Evolutionary conservation across 495 filamentous ascomycete genomes (phyloP), one percentile per base, ranked within the genome.

Genomic region (Penicillium flavigenum): DNA sequence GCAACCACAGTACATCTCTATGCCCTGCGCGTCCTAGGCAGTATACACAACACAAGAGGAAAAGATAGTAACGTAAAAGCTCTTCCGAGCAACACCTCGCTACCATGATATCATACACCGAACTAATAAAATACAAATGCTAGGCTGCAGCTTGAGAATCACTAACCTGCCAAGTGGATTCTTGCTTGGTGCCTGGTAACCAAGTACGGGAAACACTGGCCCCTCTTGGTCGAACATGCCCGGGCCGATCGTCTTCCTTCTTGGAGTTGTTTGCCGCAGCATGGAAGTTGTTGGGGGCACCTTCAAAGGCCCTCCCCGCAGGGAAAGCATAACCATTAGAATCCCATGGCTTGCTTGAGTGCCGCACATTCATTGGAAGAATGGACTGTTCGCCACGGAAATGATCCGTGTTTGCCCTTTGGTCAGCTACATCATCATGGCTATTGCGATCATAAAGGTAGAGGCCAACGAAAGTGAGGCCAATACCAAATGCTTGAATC

Each of bases 371-470:
- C 42, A 92, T 70, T 5, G 93, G 94, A 20, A 97, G 77, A 12
- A 97, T 72, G 8, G 84, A 72, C n/a, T 82, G 79, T 24, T 77
- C 80, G 0, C 78, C 78, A 46, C 85, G 86, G 44, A 79, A 74
- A 46, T 84, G 79, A 54, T 83, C 78, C 6, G 78, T 63, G 47
- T 83, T 81, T 7, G 84, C 82, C 51, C 76, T 74, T 53, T 87
- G 86, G 63, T 98, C 92, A 34, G 89, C 90, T 66, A 90, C 88
- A 62, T 88, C 87, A 52, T 87, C 88, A 66, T 93, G 88, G 61
- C 82, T 88, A 34, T 91, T 96, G 45, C 95, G 86, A 72, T 99
- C 95, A 68, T 99, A 99, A 36, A 99, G 82, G 65, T 98, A 99
- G 9, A 99, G 80, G 0, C 94, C 94, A 42, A 96, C 59, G 67